Conservation (phyloP, 2,329 filamentous ascomycete genomes). For the Cladorrhinum sp. region DNA sequence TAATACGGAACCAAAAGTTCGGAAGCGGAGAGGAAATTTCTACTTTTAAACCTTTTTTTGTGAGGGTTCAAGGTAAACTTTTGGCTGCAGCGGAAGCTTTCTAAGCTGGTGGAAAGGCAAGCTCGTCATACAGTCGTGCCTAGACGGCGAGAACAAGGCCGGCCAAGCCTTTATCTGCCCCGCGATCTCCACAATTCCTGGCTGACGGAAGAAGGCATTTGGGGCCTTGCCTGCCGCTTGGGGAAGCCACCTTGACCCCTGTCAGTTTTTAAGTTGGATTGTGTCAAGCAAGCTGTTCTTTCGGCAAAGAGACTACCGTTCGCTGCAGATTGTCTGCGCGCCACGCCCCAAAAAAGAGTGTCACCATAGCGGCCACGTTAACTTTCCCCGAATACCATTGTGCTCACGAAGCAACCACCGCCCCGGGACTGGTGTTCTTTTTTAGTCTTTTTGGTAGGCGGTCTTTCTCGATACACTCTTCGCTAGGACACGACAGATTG, state of each 20-base stretch:
- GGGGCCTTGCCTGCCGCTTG: constrained; percentile 1
- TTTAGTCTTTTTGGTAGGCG: neutral
- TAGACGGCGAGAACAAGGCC: constrained; percentile 9
- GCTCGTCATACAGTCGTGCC: constrained; percentile 27
- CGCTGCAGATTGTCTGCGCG: neutral
- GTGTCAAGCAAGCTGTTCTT: constrained; percentile 29
- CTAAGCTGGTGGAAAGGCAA: neutral
- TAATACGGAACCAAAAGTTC: neutral
- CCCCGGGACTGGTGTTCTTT: neutral
- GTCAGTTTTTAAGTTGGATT: constrained; percentile 15
- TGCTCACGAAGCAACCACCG: neutral
- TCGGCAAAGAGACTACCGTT: constrained; percentile 14
- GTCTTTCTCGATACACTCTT: neutral
- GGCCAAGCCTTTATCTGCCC: constrained; percentile 3
- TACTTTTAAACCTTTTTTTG: neutral
- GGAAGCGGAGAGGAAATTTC: neutral
- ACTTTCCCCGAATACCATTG: neutral
- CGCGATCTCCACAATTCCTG: constrained; percentile 2
- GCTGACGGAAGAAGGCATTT: constrained; percentile 3
- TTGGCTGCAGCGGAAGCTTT: constrained; percentile 1
- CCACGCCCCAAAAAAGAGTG: neutral
- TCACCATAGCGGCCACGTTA: constrained; percentile 13
- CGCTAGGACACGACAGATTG: neutral
- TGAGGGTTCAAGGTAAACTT: constrained; percentile 1
- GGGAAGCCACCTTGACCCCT: constrained; percentile 2